These are phyloP conservation scores for Pestalotiopsis sp. DNA, from an alignment of 2,329 filamentous ascomycete genomes.

Conservation along the genomic window DNA sequence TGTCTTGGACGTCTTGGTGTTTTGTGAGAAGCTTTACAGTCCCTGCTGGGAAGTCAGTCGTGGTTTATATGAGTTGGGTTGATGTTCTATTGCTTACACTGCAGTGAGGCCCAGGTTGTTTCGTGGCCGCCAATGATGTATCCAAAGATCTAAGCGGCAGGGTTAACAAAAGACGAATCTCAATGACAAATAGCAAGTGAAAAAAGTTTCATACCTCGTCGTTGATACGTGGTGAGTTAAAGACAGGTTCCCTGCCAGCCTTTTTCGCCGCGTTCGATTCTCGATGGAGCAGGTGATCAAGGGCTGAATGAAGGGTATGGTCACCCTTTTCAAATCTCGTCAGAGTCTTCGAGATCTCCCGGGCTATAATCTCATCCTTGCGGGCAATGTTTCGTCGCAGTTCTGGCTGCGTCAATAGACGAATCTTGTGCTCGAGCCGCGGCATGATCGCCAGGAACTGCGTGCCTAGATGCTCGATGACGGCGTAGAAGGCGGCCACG, in stretches of 20 bases:
- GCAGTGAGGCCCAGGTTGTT: constrained; percentile 22
- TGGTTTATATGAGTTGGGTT: not conserved
- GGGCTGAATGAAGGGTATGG: constrained; percentile 19
- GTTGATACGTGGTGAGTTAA: constrained; percentile 29
- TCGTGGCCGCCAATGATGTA: constrained; percentile 30
- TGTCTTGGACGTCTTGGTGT: constrained; percentile 15
- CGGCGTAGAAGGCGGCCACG: constrained; percentile 18
- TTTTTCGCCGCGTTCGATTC: constrained; percentile 33
- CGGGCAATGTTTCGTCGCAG: constrained; percentile 14
- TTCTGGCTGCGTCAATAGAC: constrained; percentile 12
- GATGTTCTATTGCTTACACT: constrained; percentile 14
- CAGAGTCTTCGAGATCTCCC: constrained; percentile 23
- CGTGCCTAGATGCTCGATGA: constrained; percentile 17
- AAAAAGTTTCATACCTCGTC: constrained; percentile 26
- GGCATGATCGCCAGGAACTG: constrained; percentile 18
- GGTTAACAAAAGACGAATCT: not conserved
- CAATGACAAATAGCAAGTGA: not conserved
- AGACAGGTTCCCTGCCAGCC: constrained; percentile 27
- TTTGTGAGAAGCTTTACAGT: constrained; percentile 19
- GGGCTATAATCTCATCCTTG: constrained; percentile 21
- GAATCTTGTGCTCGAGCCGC: constrained; percentile 12
- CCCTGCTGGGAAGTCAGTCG: constrained; percentile 16
- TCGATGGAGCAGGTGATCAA: constrained; percentile 35
- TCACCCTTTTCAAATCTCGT: constrained; percentile 19
- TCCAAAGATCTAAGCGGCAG: constrained; percentile 22